Evolutionary conservation across 2,329 filamentous ascomycete species (phyloP).

Genomic region (Fusarium burgessii): DNA sequence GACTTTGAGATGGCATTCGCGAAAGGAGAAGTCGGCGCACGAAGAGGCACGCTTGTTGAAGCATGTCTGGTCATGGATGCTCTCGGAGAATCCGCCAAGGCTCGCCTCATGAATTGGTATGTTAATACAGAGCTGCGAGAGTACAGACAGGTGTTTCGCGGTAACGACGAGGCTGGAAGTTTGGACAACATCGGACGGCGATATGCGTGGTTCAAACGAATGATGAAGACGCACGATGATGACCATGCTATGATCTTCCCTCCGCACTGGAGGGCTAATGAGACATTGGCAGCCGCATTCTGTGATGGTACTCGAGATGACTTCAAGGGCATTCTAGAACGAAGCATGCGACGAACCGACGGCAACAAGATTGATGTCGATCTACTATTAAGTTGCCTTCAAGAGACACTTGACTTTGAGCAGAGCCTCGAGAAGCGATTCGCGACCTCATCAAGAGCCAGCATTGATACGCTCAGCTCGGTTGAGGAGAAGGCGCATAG

Average conservation of each 20-base stretch:
- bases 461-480: slow-evolving; percentile 90
- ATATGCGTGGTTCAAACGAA: slow-evolving; percentile 96
- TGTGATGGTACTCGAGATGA: slow-evolving; percentile 97
- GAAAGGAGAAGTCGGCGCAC: slow-evolving; percentile 81
- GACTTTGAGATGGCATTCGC: slow-evolving; percentile 97
- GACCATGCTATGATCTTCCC: slow-evolving; percentile 93
- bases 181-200: slow-evolving; percentile 95
- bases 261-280: slow-evolving; percentile 86
- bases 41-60: slow-evolving; percentile 80
- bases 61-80: slow-evolving; percentile 96
- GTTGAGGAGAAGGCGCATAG: slow-evolving; percentile 79
- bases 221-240: slow-evolving; percentile 94
- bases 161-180: slow-evolving; percentile 95
- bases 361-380: slow-evolving; percentile 90
- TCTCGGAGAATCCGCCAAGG: slow-evolving; percentile 85
- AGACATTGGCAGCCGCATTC: slow-evolving; percentile 89
- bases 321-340: slow-evolving; percentile 91
- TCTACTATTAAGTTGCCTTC: slow-evolving; percentile 85
- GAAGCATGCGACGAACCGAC: slow-evolving; percentile 82
- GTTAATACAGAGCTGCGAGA: slow-evolving; percentile 96
- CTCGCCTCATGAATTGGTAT: slow-evolving; percentile 92
- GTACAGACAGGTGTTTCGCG: slow-evolving; percentile 94
- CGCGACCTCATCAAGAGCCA: slow-evolving; percentile 77
- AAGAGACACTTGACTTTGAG: slow-evolving; percentile 97
- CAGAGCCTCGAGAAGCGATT: slow-evolving; percentile 90